Evolutionary conservation across 305 asterid species (phyloP).

Genomic region (Petunia hybrid): DNA sequence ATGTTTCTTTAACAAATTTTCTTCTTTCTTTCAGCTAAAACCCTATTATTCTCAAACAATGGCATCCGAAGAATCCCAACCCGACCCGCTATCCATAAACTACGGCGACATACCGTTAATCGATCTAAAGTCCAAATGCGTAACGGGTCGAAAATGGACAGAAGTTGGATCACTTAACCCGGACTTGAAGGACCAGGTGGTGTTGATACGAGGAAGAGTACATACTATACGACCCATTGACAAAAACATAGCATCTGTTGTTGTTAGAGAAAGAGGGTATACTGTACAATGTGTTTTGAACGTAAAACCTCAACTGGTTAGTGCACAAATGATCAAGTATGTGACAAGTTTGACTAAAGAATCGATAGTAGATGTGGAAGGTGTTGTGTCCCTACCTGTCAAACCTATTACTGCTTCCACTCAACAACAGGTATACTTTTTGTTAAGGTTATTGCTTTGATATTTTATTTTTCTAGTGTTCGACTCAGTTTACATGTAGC

Average conservation of each 20-base stretch:
- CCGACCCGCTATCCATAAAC: constrained; percentile 60
- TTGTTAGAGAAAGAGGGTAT: constrained; percentile 66
- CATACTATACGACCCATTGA: constrained; percentile 71
- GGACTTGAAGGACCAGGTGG: constrained; percentile 53
- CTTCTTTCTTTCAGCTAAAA: too few relatives aligned
- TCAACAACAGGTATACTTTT: constrained; percentile 61
- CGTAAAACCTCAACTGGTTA: constrained; percentile 62
- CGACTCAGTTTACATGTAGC: constrained; percentile 30
- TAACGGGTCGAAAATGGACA: constrained; percentile 68
- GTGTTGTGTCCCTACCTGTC: constrained; percentile 65
- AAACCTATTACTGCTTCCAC: constrained; percentile 63
- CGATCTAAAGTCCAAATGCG: constrained; percentile 65
- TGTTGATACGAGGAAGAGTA: constrained; percentile 66
- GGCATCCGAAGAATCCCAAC: neutral
- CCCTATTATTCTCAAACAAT: too few relatives aligned
- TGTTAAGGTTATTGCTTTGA: neutral
- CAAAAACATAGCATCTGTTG: constrained; percentile 72
- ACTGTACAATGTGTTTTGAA: constrained; percentile 76
- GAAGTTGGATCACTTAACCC: constrained; percentile 49
- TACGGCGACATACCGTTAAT: constrained; percentile 64
- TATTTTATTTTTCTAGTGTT: too few relatives aligned
- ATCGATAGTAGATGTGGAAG: constrained; percentile 68
- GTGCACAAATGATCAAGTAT: constrained; percentile 74
- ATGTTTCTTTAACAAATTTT: too few relatives aligned
- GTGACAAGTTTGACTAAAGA: constrained; percentile 63